Evolutionary conservation across 768 basidiomycete species (phyloP).

Genomic region (Gautieria morchelliformis): DNA sequence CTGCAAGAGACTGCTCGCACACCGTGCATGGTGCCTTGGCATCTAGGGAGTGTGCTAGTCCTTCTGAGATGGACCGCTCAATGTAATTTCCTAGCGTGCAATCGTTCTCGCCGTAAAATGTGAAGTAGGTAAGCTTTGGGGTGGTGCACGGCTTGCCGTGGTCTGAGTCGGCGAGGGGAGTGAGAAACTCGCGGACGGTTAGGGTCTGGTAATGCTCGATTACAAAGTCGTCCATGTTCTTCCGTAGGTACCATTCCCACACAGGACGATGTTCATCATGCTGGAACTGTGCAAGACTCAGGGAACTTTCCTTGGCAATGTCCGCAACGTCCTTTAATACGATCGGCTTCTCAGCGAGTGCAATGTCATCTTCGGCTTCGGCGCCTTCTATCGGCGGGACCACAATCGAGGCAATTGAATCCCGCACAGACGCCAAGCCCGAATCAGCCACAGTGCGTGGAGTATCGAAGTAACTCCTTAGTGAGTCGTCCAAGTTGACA

Average conservation of each 20-base stretch:
- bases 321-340: constrained; percentile 54
- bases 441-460: neutral
- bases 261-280: constrained; percentile 82
- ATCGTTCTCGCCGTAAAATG: constrained; percentile 90
- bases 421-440: neutral
- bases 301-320: constrained; percentile 64
- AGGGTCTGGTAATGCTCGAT: constrained; percentile 93
- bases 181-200: constrained; percentile 65
- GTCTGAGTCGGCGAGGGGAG: constrained; percentile 64
- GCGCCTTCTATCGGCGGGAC: constrained; percentile 2
- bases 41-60: constrained; percentile 58
- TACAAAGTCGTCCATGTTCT: constrained; percentile 77
- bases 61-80: constrained; percentile 65
- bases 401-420: constrained; percentile 6
- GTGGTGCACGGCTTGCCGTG: constrained; percentile 52
- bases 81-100: constrained; percentile 90
- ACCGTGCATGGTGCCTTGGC: constrained; percentile 69
- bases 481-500: neutral
- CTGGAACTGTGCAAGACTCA: constrained; percentile 62
- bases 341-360: constrained; percentile 21
- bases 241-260: constrained; percentile 93
- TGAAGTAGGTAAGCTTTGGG: constrained; percentile 62
- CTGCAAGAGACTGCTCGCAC: constrained; percentile 70
- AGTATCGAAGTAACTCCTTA: constrained; percentile 32
- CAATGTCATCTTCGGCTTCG: neutral